Evolutionary conservation across 805 yeast species (phyloP).

Genomic region (Lipomyces chichibuensis): DNA sequence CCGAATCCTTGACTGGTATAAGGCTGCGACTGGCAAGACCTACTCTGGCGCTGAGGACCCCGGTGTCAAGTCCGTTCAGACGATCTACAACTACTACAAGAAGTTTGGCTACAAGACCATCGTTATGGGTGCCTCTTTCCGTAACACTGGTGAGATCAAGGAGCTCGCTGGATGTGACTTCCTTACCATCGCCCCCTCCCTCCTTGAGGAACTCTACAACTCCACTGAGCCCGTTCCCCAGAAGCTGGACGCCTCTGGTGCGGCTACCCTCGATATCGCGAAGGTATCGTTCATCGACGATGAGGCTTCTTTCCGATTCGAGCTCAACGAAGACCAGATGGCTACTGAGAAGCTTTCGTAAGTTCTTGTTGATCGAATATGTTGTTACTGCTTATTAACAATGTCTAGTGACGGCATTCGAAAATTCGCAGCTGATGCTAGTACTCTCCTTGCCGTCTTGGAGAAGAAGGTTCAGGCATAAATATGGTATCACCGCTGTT

Average conservation of each 20-base stretch:
- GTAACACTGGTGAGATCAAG: slow-evolving; percentile 93
- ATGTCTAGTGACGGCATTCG: slow-evolving; percentile 82
- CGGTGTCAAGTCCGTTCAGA: slow-evolving; percentile 89
- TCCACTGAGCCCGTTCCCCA: slow-evolving; percentile 79
- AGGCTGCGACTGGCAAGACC: slow-evolving; percentile 86
- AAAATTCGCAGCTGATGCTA: slow-evolving; percentile 91
- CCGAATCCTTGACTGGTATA: slow-evolving; percentile 98
- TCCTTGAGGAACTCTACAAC: slow-evolving; percentile 84
- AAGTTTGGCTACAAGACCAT: slow-evolving; percentile 94
- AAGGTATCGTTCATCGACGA: slow-evolving; percentile 82
- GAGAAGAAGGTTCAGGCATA: slow-evolving; percentile 32
- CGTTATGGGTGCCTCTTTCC: slow-evolving; percentile 99
- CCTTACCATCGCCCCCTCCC: slow-evolving; percentile 91
- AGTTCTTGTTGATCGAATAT: background rate
- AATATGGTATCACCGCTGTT: background rate
- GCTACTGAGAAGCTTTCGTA: slow-evolving; percentile 90
- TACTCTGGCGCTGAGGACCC: slow-evolving; percentile 86
- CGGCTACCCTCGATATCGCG: slow-evolving; percentile 54
- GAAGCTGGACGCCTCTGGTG: slow-evolving; percentile 72
- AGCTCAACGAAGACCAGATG: slow-evolving; percentile 95
- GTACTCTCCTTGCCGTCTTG: slow-evolving; percentile 54
- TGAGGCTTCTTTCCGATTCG: slow-evolving; percentile 88
- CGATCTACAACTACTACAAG: slow-evolving; percentile 96
- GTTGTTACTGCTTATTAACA: background rate
- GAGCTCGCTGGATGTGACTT: slow-evolving; percentile 97